Evolutionary conservation across 2,329 filamentous ascomycete species (phyloP).

Genomic region (Colletotrichum tofieldiae): DNA sequence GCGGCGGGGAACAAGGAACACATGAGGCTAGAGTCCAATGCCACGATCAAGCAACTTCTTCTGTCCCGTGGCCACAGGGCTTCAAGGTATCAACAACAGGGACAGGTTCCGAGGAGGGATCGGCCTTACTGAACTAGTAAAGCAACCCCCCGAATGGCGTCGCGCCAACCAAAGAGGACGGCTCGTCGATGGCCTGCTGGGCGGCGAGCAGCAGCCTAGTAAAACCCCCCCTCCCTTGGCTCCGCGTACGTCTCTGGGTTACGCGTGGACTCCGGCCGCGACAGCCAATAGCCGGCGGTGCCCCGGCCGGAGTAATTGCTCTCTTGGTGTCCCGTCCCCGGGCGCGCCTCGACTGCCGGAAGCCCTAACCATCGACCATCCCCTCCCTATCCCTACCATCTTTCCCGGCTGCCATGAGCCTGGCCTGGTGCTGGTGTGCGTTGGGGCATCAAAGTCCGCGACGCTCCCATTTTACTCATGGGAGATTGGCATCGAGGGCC

Average conservation of each 20-base stretch:
- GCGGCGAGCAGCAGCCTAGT: slow-evolving; percentile 1
- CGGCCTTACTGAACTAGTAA: neutral
- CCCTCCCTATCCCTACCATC: neutral
- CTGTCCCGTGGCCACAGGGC: neutral
- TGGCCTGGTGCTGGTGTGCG: neutral
- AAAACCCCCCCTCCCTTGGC: slow-evolving; percentile 7
- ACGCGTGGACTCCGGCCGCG: slow-evolving; percentile 18
- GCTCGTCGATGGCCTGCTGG: slow-evolving; percentile 18
- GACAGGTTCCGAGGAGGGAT: neutral
- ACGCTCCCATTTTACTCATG: slow-evolving; percentile 30
- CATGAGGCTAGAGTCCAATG: neutral
- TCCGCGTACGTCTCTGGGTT: slow-evolving; percentile 17
- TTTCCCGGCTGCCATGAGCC: neutral
- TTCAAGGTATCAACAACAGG: neutral
- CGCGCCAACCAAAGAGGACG: slow-evolving; percentile 3
- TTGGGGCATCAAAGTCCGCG: slow-evolving; percentile 28
- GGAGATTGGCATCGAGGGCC: slow-evolving; percentile 24
- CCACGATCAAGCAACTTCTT: neutral
- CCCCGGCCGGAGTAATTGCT: slow-evolving; percentile 38
- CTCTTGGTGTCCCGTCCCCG: slow-evolving; percentile 38
- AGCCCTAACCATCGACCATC: slow-evolving; percentile 14
- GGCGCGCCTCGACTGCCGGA: slow-evolving; percentile 39
- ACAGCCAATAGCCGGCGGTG: slow-evolving; percentile 37
- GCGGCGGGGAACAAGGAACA: slow-evolving; percentile 12
- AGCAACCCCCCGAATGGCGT: slow-evolving; percentile 1